Base-by-base conservation (phyloP, 345 rosid genomes). In the Citrus australasica region DNA sequence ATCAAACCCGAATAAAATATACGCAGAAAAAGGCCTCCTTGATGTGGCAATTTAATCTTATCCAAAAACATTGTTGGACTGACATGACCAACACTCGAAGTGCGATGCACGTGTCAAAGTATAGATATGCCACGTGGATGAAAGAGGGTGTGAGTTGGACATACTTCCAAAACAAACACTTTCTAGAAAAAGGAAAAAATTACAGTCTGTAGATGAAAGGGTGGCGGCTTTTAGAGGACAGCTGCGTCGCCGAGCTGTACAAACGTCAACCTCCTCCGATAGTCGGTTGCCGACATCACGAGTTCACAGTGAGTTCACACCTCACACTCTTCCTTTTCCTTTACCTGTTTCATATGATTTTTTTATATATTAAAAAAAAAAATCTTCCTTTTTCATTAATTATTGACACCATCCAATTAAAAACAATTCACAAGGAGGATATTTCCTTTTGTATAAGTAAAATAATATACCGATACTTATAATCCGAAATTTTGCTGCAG, bases 241-340 rank as follows among this genome's bases (percentile, higher is more conserved):
- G 73, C 67, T 32, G 46, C 17, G 40, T 27, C 58, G 7, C 58
- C 58, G 58, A 17, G 58, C 58, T 53, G 58, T 17, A 5, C 58
- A 53, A 59, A 28, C 32, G 77, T 71, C 51, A 19, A 38, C 73
- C 21, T 76, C 71, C 59, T 76, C 71, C 59, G 4, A 71, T 17
- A 72, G 69, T 66, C 77, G 73, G 80, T 66, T 81, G 83, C 83
- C 83, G 83, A 81, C 83, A 71, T 16, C 42, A 16, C 76, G 14
- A n/a, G 48, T 71, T 22, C 64, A 33, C 48, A n/a, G 46, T 9
- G 46, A 40, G 51, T 46, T 4, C 55, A 17, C 24, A 33, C 13
- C 21, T 33, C 69, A 4, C 51, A 3, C 51, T 13, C 17, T 1
- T 3, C 51, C 51, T 46, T 46, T 46, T 3, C 0, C 51, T 13